Conservation (phyloP, 2,329 filamentous ascomycete genomes). For the Neonectria faginata region DNA sequence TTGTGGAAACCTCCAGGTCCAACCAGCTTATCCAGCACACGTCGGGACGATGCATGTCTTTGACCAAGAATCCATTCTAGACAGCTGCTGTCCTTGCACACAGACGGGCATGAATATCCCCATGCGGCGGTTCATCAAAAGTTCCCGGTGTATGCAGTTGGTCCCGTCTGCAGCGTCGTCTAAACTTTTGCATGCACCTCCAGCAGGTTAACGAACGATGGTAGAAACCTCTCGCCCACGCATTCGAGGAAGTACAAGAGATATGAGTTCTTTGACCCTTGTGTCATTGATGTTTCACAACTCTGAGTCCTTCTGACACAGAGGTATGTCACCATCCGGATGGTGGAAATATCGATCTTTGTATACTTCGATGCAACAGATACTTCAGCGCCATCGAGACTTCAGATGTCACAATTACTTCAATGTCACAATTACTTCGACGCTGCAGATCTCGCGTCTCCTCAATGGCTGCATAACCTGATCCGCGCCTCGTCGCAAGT, state of each 20-base stretch:
- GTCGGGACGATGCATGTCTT: neutral
- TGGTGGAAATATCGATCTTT: neutral
- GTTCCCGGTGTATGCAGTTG: neutral
- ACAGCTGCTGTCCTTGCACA: neutral
- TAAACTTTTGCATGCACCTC: neutral
- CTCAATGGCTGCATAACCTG: too few species aligned
- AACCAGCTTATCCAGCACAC: neutral
- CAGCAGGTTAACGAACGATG: neutral
- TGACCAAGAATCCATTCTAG: neutral
- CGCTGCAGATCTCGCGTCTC: neutral
- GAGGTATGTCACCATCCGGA: neutral
- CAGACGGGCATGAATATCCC: neutral
- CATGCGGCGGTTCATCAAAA: conserved; percentile 1
- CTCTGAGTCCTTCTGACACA: too few species aligned
- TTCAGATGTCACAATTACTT: neutral
- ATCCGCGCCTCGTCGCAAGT: neutral
- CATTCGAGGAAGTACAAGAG: neutral
- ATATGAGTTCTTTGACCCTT: neutral
- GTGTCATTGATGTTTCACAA: neutral
- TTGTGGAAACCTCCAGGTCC: too few species aligned
- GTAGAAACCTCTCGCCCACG: neutral
- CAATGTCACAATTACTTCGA: neutral
- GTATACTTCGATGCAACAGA: neutral
- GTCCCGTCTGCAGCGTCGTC: neutral
- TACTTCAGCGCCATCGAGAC: neutral